Evolutionary conservation across 805 yeast genomes (phyloP).

Genomic region (Brettanomyces nanus): DNA sequence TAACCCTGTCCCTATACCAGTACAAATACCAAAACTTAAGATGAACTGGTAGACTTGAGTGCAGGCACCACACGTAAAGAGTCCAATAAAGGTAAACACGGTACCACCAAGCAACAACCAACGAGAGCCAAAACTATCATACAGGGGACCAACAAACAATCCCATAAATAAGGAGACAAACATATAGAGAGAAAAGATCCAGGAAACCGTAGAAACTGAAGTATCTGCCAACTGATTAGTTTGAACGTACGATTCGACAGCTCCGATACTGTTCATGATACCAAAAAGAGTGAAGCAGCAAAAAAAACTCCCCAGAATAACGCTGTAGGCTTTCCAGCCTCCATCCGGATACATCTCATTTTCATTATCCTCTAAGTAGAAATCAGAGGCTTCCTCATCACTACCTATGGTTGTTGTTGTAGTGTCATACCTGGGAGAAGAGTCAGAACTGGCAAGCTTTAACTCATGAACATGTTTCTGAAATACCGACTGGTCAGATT

Average conservation of each 20-base stretch:
- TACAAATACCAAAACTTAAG: conserved; percentile 45
- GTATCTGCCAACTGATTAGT: conserved; percentile 41
- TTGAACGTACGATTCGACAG: conserved; percentile 52
- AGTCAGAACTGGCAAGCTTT: no score
- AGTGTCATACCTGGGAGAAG: no score
- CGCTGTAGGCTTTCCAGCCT: conserved; percentile 45
- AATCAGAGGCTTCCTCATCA: no score
- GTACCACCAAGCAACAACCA: conserved; percentile 38
- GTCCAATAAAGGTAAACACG: conserved; percentile 39
- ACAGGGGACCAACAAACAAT: conserved; percentile 37
- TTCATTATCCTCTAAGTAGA: conserved; percentile 8
- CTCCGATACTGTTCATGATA: conserved; percentile 50
- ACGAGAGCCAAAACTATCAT: conserved; percentile 53
- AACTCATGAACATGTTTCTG: no score
- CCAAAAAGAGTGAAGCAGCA: conserved; percentile 50
- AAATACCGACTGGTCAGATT: no score
- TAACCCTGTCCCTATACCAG: conserved; percentile 54
- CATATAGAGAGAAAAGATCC: conserved; percentile 58
- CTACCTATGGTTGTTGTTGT: no score
- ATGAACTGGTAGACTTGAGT: conserved; percentile 51
- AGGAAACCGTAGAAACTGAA: conserved; percentile 44
- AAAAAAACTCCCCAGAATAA: conserved; percentile 48
- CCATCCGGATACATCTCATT: conserved; percentile 46
- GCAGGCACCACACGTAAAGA: conserved; percentile 52
- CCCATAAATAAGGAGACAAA: conserved; percentile 39